Evolutionary conservation across 2,329 filamentous ascomycete species (phyloP), one percentile per base, ranked within the genome.

Genomic region (Trichocomaceae sp.): DNA sequence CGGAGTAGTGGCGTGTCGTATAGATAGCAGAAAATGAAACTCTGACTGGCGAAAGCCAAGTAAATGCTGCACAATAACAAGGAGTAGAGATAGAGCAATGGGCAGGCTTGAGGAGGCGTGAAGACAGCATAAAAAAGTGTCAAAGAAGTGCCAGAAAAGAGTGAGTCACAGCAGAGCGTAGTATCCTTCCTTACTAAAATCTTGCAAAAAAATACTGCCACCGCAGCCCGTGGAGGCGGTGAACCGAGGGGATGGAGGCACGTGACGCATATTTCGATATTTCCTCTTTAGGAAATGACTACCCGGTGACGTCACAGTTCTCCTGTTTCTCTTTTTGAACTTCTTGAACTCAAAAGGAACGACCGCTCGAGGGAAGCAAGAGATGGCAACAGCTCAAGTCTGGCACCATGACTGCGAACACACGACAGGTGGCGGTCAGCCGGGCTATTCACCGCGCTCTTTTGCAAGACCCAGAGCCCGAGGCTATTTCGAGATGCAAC

Each of bases 401-500:
- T 12, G 22, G 2, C 9, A 6, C 19, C 6, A 56, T 56, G 54
- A n/a, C 37, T 13, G 7, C 23, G 7, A 56, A 52, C 47, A 46
- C 37, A 8, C 42, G 52, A 12, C 46, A 52, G 41, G 39, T 26
- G 10, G 52, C 37, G 6, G 23, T 57, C 23, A 57, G 42, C 15
- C 47, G 64, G 29, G 69, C 69, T 5, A 68, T 71, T 22, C 66
- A 68, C 44, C 56, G 58, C 4, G 68, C 65, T 2, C 47, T 71
- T 6, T 57, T 64, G 22, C 63, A 62, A 23, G 63, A 70, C 26
- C 65, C 65, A 6, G 58, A 63, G 6, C n/a, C 54, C 5, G 64
- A 62, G 6, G 50, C 29, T 19, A 19, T 17, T 2, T 64, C 62
- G 31, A 63, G 60, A 39, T 64, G 63, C 42, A 63, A 61, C 57